Evolutionary conservation across 2,329 filamentous ascomycete genomes (phyloP), one percentile per base, ranked within the genome.

Genomic region (Fusarium protoensiforme): DNA sequence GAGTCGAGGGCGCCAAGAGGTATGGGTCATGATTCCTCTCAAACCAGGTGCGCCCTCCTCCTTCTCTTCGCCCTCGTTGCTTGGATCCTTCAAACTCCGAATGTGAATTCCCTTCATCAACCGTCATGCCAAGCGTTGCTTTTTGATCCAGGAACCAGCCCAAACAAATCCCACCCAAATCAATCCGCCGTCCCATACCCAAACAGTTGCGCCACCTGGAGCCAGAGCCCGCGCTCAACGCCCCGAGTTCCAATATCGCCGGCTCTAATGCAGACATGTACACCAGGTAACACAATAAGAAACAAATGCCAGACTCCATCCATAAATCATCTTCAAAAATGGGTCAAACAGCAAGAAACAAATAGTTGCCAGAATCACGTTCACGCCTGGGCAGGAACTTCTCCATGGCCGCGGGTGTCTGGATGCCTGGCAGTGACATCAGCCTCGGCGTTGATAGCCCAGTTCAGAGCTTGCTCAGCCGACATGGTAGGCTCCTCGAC

Each of bases 391-490:
- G 73, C 72, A 41, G 62, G 35, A 61, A 78, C 61, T 36, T 75
- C 71, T 29, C 69, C 67, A 6, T 71, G 65, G 22, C 31, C 48
- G 22, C 43, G 70, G 24, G 41, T 51, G 14, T 76, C 73, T 2
- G 39, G 64, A 53, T 72, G 63, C 41, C 73, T 65, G 27, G 46
- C 57, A 56, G 60, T 54, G 6, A 59, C 61, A 22, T 81, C 78
- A 11, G 72, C 74, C 24, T 80, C 78, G 1, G 75, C 65, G 35
- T 80, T 79, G 36, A 81, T 73, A 7, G 75, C 75, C 69, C 79
- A 78, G 43, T 73, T 79, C 46, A 81, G 65, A 27, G 76, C 75
- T 65, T 80, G 77, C 48, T 76, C 78, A 24, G 77, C 77, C 16
- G 78, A 71, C 73, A 78, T 78, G 27, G 75, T 79, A n/a, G 73